Percentiles rank a stretch among this genome's conserved stretches.
These are phyloP conservation scores for Polyplosphaeria fusca DNA, from an alignment of 495 filamentous ascomycete species.

Conservation along the genomic window DNA sequence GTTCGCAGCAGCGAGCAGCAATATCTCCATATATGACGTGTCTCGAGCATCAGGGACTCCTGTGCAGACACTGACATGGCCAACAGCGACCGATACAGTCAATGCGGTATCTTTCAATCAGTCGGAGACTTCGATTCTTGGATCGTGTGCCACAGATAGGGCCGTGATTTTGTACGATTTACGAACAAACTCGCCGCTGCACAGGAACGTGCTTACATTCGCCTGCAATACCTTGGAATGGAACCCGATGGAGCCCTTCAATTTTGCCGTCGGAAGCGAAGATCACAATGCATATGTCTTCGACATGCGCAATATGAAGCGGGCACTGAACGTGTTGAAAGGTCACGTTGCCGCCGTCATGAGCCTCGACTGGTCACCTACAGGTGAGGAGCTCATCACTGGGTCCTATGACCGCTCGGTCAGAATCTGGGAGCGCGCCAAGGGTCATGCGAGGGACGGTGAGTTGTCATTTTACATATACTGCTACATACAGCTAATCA, in stretches of 20 bases:
- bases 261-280: conserved; percentile 79
- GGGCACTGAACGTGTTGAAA: conserved; percentile 86
- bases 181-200: conserved; percentile 77
- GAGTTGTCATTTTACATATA: too few species aligned
- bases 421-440: conserved; percentile 73
- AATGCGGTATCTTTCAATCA: conserved; percentile 88
- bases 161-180: conserved; percentile 86
- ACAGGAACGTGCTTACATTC: conserved; percentile 73
- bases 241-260: conserved; percentile 96
- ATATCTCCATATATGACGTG: conserved; percentile 84
- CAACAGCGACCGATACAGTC: conserved; percentile 86
- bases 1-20: conserved; percentile 71
- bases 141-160: conserved; percentile 76
- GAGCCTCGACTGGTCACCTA: conserved; percentile 93
- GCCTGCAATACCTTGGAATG: conserved; percentile 82
- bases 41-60: conserved; percentile 67
- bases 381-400: conserved; percentile 87
- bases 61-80: conserved; percentile 80
- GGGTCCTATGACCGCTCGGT: conserved; percentile 83
- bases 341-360: conserved; percentile 96
- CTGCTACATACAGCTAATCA: too few species aligned
- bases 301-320: conserved; percentile 80
- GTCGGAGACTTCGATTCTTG: conserved; percentile 85
- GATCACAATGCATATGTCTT: conserved; percentile 80
- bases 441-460: conserved; percentile 83